A percentile compares a stretch with the other conserved stretches of the same genome.
phyloP scores from a whole-genome alignment of 495 filamentous ascomycete species.

The Podospora australis region DNA sequence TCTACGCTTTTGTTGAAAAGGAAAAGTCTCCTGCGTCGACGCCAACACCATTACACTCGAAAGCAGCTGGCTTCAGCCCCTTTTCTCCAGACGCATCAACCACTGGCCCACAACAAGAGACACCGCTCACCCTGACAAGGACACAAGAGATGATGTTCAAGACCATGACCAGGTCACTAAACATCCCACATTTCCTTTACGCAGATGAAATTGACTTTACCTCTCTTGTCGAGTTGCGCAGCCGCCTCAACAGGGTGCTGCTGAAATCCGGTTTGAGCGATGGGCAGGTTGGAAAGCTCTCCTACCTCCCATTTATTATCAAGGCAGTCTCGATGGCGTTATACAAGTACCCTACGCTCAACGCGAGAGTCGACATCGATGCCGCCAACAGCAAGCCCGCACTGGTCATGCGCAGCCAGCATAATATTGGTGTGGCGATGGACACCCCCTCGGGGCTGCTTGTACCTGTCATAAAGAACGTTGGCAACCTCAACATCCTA shows the following conservation, averaged over 20 bases:
- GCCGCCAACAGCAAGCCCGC: conserved; percentile 49
- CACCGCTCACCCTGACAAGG: conserved; percentile 57
- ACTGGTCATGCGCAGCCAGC: conserved; percentile 68
- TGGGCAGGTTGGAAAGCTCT: conserved; percentile 54
- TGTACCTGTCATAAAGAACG: conserved; percentile 91
- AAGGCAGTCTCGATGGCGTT: conserved; percentile 89
- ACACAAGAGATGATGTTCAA: conserved; percentile 95
- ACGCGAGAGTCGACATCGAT: conserved; percentile 67
- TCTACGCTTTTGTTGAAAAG: conserved; percentile 59
- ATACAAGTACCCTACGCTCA: conserved; percentile 74
- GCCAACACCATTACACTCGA: conserved; percentile 1
- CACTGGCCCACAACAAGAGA: conserved; percentile 55
- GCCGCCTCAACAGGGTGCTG: conserved; percentile 56
- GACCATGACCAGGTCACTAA: conserved; percentile 88
- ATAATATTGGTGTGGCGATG: conserved; percentile 96
- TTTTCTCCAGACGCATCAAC: conserved; percentile 10
- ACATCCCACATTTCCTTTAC: conserved; percentile 90
- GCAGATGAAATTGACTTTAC: conserved; percentile 79
- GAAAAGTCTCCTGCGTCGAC: conserved; percentile 26
- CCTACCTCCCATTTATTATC: conserved; percentile 88
- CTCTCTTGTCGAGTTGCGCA: conserved; percentile 60
- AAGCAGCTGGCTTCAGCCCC: conserved; percentile 8
- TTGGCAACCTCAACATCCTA: conserved; percentile 63
- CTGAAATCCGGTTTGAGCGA: conserved; percentile 33
- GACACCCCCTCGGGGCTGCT: conserved; percentile 86